These are phyloP conservation scores for Sarocladium kiliense DNA, from an alignment of 2,329 filamentous ascomycete genomes.

Conservation along the genomic window DNA sequence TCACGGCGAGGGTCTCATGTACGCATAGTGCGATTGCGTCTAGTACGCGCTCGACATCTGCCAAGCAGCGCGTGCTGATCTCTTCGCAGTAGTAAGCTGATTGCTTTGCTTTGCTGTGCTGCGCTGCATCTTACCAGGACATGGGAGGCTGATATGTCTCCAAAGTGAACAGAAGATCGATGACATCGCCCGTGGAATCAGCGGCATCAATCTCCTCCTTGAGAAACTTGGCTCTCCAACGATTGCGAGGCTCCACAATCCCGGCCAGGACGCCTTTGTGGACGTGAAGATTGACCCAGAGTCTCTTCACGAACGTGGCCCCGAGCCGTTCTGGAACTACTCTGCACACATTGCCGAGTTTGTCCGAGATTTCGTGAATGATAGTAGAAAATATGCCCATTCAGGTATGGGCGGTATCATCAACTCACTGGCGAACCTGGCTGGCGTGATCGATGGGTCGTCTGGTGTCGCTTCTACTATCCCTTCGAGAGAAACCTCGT, in stretches of 20 bases:
- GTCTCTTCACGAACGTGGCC: neutral
- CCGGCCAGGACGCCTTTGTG: neutral
- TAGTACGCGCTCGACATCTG: slow-evolving; percentile 12
- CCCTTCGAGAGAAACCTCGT: no score
- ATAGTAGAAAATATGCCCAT: slow-evolving; percentile 3
- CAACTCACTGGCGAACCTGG: neutral
- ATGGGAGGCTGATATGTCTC: no score
- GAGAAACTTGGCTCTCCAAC: slow-evolving; percentile 14
- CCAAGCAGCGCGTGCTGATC: slow-evolving; percentile 29
- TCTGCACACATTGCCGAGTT: slow-evolving; percentile 28
- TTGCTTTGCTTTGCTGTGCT: no score
- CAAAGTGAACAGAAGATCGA: slow-evolving; percentile 32
- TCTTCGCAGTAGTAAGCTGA: slow-evolving; percentile 31
- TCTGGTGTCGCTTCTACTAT: neutral
- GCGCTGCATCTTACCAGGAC: no score
- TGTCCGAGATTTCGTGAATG: slow-evolving; percentile 19
- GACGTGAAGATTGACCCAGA: neutral
- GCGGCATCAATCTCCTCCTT: slow-evolving; percentile 24
- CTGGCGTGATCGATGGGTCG: neutral
- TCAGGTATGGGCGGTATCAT: slow-evolving; percentile 8
- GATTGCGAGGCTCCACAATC: neutral
- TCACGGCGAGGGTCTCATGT: slow-evolving; percentile 24
- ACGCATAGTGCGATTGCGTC: slow-evolving; percentile 24
- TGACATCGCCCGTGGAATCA: slow-evolving; percentile 25
- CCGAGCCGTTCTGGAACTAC: slow-evolving; percentile 22